Evolutionary conservation across 345 rosid species (phyloP), one percentile per base, ranked within the genome.

Genomic region (Chamaenerion angustifolium): DNA sequence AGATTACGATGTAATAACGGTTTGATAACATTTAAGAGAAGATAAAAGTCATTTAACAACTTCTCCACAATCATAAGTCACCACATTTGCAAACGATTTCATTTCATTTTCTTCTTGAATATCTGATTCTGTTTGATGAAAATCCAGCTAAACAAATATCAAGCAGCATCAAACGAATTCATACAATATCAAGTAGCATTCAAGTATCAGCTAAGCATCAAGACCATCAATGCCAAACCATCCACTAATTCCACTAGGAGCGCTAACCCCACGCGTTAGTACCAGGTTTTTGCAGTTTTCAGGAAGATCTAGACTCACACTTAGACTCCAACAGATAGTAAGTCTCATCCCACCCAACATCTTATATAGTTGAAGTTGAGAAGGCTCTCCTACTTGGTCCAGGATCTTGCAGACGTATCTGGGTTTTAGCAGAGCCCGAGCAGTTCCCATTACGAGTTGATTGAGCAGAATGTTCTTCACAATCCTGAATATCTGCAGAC

Each of bases 381-480:
- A 76, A 75, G 6, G 81, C 80, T 60, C 73, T 88, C 64, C 74
- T 81, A 71, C 90, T 92, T 57, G 72, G 74, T 48, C 85, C 78
- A 60, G 83, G 81, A 64, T 82, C 93, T 61, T 60, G 78, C 12
- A 74, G 63, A n/a, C 58, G 79, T 56, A 69, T 69, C 70, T 69
- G 83, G 51, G 69, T 68, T 66, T 59, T 66, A 10, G 68, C 60
- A 62, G 94, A 81, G 44, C 85, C 85, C 44, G 88, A 70, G 59
- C 90, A 83, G 61, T 71, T 68, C 51, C 88, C 96, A 70, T 88
- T 74, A 63, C 94, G 84, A 59, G 99, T 86, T 52, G 99, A 92
- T 45, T 92, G 99, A 60, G 96, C 94, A 59, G 99, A 92, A 68
- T 88, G 94, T 64, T 92, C 99, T 82, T 88, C 99, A 68, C 86